Conservation (phyloP, 2,329 filamentous ascomycete genomes). For the Venturia aucupariae region DNA sequence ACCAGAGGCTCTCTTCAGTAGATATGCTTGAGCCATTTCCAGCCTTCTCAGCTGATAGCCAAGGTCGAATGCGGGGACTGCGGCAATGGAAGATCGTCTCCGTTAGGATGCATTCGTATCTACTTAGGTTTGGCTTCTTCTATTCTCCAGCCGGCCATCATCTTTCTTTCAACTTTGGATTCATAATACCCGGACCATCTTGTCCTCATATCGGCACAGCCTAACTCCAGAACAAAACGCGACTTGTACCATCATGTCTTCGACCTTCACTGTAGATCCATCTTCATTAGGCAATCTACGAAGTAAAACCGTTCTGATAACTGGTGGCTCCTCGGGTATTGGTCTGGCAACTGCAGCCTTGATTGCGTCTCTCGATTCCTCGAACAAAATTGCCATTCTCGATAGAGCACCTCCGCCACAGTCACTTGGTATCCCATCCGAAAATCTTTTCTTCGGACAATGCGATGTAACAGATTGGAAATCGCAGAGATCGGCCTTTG, state of each 20-base stretch:
- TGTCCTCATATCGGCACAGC: constrained; percentile 5
- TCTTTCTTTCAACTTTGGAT: neutral
- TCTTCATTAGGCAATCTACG: neutral
- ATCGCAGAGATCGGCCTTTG: constrained; percentile 37
- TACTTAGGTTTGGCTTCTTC: too few relatives aligned
- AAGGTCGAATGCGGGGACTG: too few relatives aligned
- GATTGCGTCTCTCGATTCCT: constrained; percentile 28
- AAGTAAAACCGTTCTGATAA: constrained; percentile 10
- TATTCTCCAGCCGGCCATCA: too few relatives aligned
- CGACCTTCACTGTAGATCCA: constrained; percentile 18
- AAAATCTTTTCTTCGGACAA: constrained; percentile 23
- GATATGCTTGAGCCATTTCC: neutral
- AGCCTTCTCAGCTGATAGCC: neutral
- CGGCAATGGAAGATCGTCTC: too few relatives aligned
- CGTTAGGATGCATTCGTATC: too few relatives aligned
- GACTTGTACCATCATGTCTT: constrained; percentile 20
- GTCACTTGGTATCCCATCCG: constrained; percentile 23
- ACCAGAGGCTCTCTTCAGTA: neutral
- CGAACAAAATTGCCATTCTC: constrained; percentile 34
- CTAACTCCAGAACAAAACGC: neutral
- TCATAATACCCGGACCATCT: neutral
- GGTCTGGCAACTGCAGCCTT: constrained; percentile 46
- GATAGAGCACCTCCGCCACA: constrained; percentile 30
- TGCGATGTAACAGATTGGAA: constrained; percentile 40
- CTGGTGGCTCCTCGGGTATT: constrained; percentile 50